Conservation (phyloP, 768 basidiomycete genomes). For the Agaricus blazei region DNA sequence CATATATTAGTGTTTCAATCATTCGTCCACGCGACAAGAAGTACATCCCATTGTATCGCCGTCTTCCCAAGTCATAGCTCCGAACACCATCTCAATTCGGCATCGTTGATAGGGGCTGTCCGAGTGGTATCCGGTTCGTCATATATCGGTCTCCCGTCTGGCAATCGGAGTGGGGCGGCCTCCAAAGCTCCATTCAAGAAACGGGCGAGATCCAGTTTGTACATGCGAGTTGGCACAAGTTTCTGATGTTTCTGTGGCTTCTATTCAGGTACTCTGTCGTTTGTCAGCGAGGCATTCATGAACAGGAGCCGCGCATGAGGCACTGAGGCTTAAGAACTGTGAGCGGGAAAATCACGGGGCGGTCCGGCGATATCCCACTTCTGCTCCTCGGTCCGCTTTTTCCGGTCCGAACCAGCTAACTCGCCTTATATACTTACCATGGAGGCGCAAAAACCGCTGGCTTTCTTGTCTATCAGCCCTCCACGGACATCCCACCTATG, state of each 20-base stretch:
- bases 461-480: constrained; percentile 14
- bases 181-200: no score
- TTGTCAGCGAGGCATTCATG: no score
- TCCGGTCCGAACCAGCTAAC: constrained; percentile 16
- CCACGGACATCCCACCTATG: constrained; percentile 27
- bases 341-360: constrained; percentile 10
- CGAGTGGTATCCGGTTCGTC: no score
- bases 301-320: no score
- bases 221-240: no score
- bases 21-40: constrained; percentile 1
- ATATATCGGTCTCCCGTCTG: no score
- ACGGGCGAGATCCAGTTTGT: no score
- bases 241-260: no score
- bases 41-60: neutral
- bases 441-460: constrained; percentile 7
- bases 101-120: no score
- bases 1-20: neutral
- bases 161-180: no score
- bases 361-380: constrained; percentile 19
- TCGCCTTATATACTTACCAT: constrained; percentile 11
- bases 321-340: neutral
- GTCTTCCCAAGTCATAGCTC: neutral
- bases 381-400: constrained; percentile 18
- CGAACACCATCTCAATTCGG: neutral
- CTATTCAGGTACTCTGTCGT: no score